Base-by-base conservation (phyloP, 1,284 basidiomycete genomes). In the Sanghuangporus sanghuang region DNA sequence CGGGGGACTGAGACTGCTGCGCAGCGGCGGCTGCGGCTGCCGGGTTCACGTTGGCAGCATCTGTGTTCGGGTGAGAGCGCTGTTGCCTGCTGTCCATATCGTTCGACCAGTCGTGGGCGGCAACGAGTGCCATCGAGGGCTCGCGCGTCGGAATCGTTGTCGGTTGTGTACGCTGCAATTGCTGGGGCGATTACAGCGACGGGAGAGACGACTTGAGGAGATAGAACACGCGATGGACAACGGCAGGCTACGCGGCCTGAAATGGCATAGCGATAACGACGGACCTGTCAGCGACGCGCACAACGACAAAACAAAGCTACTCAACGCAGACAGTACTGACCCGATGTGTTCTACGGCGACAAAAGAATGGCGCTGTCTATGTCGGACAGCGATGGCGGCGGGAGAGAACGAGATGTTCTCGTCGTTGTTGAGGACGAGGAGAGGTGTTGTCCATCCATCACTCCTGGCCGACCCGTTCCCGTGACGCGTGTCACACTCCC, bases 91-190 rank as follows among this genome's bases (percentile, higher is more conserved):
- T 61, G 52, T 66, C 65, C 65, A 66, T 66, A 48, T 66, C 65
- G 61, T 66, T 65, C 50, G 64, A 52, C 65, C 65, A 66, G 62
- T 66, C 65, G 61, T 66, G 61, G 12, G 65, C 44, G 65, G 65
- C 65, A 40, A 66, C 65, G 61, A 66, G 65, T 48, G 65, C 65
- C 65, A 66, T 66, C 55, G 65, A 63, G 54, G 63, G 27, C 63
- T 59, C 44, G 55, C 57, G 27, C 50, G 52, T 46, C 42, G 52
- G 23, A 40, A 35, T 57, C 40, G 57, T 40, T 35, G 56, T 23
- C 50, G 38, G 21, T 42, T 11, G 16, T 7, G 6, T 6, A 8
- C 21, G 44, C 44, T 46, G 44, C 44, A 46, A 46, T n/a, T 46
- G 44, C 44, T n/a, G 16, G 44, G 6, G 44, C 44, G 44, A 46